Conservation (phyloP, 345 rosid genomes). For the Rhizophora apiculata region DNA sequence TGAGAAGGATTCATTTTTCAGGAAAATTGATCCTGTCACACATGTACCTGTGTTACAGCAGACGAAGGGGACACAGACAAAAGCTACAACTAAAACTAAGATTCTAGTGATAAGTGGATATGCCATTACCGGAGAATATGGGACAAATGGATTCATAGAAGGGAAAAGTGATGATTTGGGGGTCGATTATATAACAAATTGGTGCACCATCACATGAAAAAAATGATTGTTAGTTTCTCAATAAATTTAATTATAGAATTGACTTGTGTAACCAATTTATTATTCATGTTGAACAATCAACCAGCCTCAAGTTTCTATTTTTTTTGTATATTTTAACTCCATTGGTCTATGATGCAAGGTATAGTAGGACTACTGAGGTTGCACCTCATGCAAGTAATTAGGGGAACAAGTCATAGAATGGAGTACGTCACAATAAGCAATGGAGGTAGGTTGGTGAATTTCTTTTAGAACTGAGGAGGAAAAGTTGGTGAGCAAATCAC, state of each 20-base stretch:
- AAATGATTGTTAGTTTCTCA: slow-evolving; percentile 6
- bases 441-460: slow-evolving; percentile 24
- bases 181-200: slow-evolving; percentile 19
- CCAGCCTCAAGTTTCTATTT: slow-evolving; percentile 7
- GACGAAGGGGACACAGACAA: slow-evolving; percentile 30
- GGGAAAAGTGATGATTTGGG: slow-evolving; percentile 11
- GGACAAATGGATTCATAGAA: slow-evolving; percentile 13
- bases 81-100: slow-evolving; percentile 24
- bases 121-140: slow-evolving; percentile 45
- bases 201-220: slow-evolving; percentile 9
- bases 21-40: neutral
- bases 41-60: slow-evolving; percentile 36
- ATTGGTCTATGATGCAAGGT: slow-evolving; percentile 9
- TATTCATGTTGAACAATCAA: neutral
- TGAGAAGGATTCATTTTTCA: neutral
- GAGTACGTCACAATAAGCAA: neutral
- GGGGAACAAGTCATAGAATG: neutral
- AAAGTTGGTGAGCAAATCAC: slow-evolving; percentile 63
- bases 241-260: slow-evolving; percentile 8
- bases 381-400: neutral
- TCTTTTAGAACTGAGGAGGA: slow-evolving; percentile 18
- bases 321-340: neutral
- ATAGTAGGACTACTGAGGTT: neutral
- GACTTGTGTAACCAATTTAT: slow-evolving; percentile 2
- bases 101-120: slow-evolving; percentile 18